Conservation (phyloP, 345 rosid species). For the Mercurialis annua region DNA sequence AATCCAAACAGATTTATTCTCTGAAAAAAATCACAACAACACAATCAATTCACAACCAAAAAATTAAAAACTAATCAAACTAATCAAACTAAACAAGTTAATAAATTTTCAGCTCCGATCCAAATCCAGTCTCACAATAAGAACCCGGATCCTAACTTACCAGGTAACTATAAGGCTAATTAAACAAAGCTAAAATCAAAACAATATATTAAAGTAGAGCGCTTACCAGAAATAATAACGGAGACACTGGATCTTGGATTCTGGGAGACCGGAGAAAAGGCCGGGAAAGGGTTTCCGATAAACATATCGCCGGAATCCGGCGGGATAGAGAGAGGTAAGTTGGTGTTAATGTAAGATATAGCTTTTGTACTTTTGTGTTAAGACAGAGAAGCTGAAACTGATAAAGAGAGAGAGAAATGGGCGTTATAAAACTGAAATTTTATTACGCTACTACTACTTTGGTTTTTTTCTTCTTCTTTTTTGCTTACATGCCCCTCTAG, state of each 20-base stretch:
- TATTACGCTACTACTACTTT: too few relatives aligned
- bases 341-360: too few relatives aligned
- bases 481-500: conserved; percentile 12
- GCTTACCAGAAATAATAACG: conserved; percentile 24
- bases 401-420: neutral
- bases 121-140: too few relatives aligned
- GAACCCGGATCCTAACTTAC: too few relatives aligned
- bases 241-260: conserved; percentile 28
- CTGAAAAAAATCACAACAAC: conserved; percentile 20
- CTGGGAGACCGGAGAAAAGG: conserved; percentile 12
- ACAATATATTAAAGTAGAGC: neutral
- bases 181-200: neutral
- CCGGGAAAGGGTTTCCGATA: conserved; percentile 23
- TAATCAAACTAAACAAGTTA: neutral
- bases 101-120: too few relatives aligned
- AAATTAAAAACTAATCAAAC: neutral
- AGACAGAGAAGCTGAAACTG: conserved; percentile 19
- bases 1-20: conserved; percentile 22
- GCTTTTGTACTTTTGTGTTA: conserved; percentile 15
- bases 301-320: conserved; percentile 47
- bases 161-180: too few relatives aligned
- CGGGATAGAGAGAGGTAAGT: conserved; percentile 24
- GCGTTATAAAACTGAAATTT: conserved; percentile 19
- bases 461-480: neutral
- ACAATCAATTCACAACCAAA: conserved; percentile 4